Evolutionary conservation across 495 filamentous ascomycete species (phyloP).

Genomic region (Pseudomonodictys pantanalensis): DNA sequence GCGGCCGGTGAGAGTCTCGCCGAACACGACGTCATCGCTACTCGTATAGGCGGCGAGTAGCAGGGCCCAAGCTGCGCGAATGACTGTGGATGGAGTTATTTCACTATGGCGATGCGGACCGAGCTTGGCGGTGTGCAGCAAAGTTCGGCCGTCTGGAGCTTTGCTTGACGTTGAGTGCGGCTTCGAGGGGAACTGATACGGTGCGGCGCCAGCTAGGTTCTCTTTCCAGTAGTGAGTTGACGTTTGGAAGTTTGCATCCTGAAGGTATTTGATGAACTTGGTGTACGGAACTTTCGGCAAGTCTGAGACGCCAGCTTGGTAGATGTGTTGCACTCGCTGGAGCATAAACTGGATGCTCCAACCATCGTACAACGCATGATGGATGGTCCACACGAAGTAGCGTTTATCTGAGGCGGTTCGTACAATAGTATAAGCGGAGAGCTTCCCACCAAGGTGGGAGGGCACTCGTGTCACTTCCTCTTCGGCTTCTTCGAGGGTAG

Average conservation of each 20-base stretch:
- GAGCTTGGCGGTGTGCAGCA: constrained; percentile 17
- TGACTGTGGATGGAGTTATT: constrained; percentile 49
- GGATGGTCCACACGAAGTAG: constrained; percentile 38
- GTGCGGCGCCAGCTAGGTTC: constrained; percentile 9
- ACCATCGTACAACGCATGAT: constrained; percentile 42
- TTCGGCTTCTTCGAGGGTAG: constrained; percentile 12
- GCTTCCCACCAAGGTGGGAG: constrained; percentile 7
- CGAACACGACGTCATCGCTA: constrained; percentile 53
- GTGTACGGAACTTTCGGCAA: constrained; percentile 20
- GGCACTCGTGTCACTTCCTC: constrained; percentile 5
- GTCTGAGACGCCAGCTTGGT: constrained; percentile 23
- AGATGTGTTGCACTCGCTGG: constrained; percentile 20
- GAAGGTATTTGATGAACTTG: constrained; percentile 31
- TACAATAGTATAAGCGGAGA: constrained; percentile 25
- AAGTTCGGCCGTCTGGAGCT: constrained; percentile 2
- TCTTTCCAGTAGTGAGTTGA: constrained; percentile 21
- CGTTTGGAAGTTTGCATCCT: constrained; percentile 3
- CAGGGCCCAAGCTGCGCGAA: constrained; percentile 56
- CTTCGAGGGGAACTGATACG: constrained; percentile 24
- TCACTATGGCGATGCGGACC: constrained; percentile 1
- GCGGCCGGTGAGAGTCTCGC: constrained; percentile 55
- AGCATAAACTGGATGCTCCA: constrained; percentile 27
- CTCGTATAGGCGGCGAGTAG: constrained; percentile 47
- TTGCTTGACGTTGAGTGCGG: neutral
- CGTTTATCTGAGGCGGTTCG: constrained; percentile 3